Base-by-base conservation (phyloP, 1,284 basidiomycete genomes). In the Apiotrichum akiyoshidainum region DNA sequence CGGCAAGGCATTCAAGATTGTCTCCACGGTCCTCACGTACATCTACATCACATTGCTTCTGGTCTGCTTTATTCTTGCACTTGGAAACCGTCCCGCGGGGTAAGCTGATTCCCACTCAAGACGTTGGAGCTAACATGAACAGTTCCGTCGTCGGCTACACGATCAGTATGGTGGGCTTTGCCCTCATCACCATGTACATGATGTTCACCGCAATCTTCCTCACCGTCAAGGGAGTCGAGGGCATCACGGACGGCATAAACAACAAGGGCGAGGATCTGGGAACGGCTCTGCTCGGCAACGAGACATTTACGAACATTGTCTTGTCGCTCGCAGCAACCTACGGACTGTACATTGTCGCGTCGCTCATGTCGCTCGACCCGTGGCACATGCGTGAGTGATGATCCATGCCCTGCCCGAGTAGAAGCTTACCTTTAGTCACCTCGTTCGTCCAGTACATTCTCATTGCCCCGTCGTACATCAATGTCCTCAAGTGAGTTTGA, bases 11-110 rank as follows among this genome's bases (percentile, higher is more conserved):
- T 77, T 63, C 63, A 79, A 86, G 51, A 82, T 86, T 68, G 78
- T 89, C 76, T 96, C 95, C 75, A 72, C 86, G 45, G 83, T 92
- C 14, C 81, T 94, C 51, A 85, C 88, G 60, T 98, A 95, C 80
- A 81, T 88, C 67, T 97, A 98, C 71, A 81, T 94, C 54, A 92
- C 88, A 4, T 80, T 94, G 14, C 79, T 97, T 55, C 84, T 94
- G 63, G 85, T 88, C 80, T 96, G 92, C 74, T 97, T 96, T 80
- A 82, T 98, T 50, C 83, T 97, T 11, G 82, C 92, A 1, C 81
- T 98, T 56, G 95, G 95, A 2, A 97, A 98, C 74, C 80, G 93
- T 42, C 94, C 95, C 4, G 90, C 93, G 69, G 93, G 94, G 42
- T 83, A 55, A 64, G 78, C 65, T 11, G 14, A 10, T 40, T n/a